Evolutionary conservation across 2,329 filamentous ascomycete genomes (phyloP).

Genomic region (Diaporthe citrichinensis): DNA sequence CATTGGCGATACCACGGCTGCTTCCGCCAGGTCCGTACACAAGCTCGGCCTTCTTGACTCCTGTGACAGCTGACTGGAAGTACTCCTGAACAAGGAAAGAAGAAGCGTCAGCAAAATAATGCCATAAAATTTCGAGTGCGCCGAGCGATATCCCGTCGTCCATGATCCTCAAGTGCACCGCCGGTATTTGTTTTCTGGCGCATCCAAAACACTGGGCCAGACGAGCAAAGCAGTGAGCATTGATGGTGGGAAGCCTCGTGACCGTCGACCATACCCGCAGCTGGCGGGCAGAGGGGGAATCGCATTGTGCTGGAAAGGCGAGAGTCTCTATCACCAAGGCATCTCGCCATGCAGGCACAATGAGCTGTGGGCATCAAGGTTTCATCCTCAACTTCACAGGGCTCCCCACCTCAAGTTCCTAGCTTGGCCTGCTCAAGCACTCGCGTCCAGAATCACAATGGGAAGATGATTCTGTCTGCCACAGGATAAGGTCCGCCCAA

Average conservation of each 20-base stretch:
- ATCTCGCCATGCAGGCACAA: conserved; percentile 12
- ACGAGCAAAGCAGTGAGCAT: conserved; percentile 56
- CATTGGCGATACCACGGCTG: conserved; percentile 92
- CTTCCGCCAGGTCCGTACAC: conserved; percentile 93
- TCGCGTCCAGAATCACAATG: conserved; percentile 10
- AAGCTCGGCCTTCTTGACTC: conserved; percentile 91
- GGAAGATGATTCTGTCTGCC: conserved; percentile 12
- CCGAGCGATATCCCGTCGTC: conserved; percentile 26
- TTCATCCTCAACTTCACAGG: conserved; percentile 14
- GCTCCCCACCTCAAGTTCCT: background rate
- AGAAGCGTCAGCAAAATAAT: conserved; percentile 78
- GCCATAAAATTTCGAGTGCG: conserved; percentile 54
- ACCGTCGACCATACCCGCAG: conserved; percentile 43
- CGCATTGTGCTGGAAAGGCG: conserved; percentile 35
- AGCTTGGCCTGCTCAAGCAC: conserved; percentile 8
- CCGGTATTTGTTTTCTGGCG: conserved; percentile 40
- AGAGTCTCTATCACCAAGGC: conserved; percentile 42
- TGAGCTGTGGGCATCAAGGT: background rate
- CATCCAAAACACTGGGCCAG: conserved; percentile 38
- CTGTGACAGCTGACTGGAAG: conserved; percentile 87
- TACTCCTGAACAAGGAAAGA: conserved; percentile 86
- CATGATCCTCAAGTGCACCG: conserved; percentile 34
- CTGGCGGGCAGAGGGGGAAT: conserved; percentile 43
- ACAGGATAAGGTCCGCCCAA: conserved; percentile 6
- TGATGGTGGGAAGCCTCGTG: conserved; percentile 38